phyloP scores from a whole-genome alignment of 176 grass and related monocot genomes.

The Juncus effusus region DNA sequence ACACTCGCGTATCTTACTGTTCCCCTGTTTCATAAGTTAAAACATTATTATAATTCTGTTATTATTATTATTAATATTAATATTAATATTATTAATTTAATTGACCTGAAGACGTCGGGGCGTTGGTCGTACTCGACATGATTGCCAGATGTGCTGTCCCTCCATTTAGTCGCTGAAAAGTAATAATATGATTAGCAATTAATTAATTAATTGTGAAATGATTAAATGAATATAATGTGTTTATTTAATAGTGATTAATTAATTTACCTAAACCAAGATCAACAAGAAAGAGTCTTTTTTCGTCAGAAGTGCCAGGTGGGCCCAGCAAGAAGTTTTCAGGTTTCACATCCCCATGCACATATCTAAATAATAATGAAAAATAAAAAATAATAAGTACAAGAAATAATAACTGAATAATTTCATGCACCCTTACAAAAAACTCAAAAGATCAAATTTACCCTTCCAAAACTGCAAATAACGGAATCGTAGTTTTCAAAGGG shows the following conservation, averaged over 20 bases:
- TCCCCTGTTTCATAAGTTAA: slow-evolving; percentile 53
- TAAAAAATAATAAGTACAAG: background rate
- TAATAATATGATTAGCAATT: no score
- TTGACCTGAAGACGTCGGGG: slow-evolving; percentile 96
- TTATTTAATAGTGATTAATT: background rate
- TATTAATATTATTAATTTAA: background rate
- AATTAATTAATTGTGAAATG: background rate
- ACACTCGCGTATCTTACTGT: slow-evolving; percentile 98
- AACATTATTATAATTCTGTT: background rate
- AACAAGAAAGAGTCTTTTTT: slow-evolving; percentile 97
- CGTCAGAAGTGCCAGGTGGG: slow-evolving; percentile 68
- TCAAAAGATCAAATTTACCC: no score
- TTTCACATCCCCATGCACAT: slow-evolving; percentile 97
- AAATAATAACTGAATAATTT: background rate
- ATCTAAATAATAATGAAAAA: slow-evolving; percentile 38
- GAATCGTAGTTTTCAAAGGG: background rate
- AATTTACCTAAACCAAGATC: slow-evolving; percentile 93
- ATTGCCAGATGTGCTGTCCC: slow-evolving; percentile 52
- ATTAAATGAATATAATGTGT: background rate
- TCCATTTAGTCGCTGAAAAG: slow-evolving; percentile 85
- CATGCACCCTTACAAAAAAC: background rate
- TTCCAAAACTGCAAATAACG: no score
- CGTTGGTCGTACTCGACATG: slow-evolving; percentile 97
- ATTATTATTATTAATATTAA: background rate
- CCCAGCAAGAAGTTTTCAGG: slow-evolving; percentile 99